Evolutionary conservation across 805 yeast species (phyloP).

Genomic region (Candida hungchunana): DNA sequence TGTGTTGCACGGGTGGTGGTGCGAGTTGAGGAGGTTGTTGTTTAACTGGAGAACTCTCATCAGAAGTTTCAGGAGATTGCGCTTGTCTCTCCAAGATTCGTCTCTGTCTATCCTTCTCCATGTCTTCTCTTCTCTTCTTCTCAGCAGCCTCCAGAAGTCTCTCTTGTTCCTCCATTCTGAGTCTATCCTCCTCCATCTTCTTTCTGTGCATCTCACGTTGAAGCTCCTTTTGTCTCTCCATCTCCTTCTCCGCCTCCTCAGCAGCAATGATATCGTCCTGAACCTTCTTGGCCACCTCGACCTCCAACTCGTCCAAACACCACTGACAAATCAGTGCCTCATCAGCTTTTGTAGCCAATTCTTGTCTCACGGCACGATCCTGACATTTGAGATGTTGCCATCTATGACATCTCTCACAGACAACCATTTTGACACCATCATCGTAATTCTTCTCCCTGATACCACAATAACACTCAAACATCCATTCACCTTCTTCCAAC

Average conservation of each 20-base stretch:
- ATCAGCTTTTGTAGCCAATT: conserved; percentile 22
- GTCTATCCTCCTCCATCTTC: conserved; percentile 17
- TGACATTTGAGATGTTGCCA: conserved; percentile 38
- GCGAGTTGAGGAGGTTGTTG: background rate
- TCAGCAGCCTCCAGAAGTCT: conserved; percentile 20
- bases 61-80: background rate
- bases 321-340: conserved; percentile 27
- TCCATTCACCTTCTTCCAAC: conserved; percentile 34
- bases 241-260: conserved; percentile 22
- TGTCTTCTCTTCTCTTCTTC: conserved; percentile 23
- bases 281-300: conserved; percentile 17
- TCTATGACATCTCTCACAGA: conserved; percentile 33
- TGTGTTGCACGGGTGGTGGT: background rate
- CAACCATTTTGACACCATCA: conserved; percentile 32
- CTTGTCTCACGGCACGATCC: conserved; percentile 26
- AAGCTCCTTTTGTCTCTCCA: conserved; percentile 21
- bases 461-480: conserved; percentile 36
- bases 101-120: conserved; percentile 23
- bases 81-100: conserved; percentile 15
- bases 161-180: conserved; percentile 19
- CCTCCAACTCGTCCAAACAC: conserved; percentile 27
- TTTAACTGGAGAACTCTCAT: background rate
- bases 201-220: conserved; percentile 16
- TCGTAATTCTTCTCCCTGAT: conserved; percentile 31
- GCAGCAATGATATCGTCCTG: conserved; percentile 20